Evolutionary conservation across 2,329 filamentous ascomycete species (phyloP), one percentile per base, ranked within the genome.

Genomic region (Rachicladosporium sp.): DNA sequence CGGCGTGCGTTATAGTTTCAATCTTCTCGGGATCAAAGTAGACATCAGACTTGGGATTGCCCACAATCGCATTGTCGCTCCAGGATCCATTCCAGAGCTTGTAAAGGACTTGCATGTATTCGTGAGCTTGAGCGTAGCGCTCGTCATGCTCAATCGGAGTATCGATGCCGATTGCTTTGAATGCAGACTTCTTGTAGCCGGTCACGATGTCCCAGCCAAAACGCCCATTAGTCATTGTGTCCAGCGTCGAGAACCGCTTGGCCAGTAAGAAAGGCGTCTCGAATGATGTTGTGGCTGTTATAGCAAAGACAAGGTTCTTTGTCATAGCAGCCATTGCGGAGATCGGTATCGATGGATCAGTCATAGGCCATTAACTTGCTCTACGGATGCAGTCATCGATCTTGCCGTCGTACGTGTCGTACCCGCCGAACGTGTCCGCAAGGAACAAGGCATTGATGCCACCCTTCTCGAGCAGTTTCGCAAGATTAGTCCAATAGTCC

Each of bases 151-250:
- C 69, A 27, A 75, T 71, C 0, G 70, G 70, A 3, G 57, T 69
- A 9, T 76, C 69, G 2, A 77, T 51, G 0, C 74, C 75, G 40
- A 79, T 76, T 0, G 73, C 74, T 49, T 78, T 76, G 54, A 76
- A 76, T 0, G 75, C 74, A 0, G 71, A 66, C 49, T 78, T 78
- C 52, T 74, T 75, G 67, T 71, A 78, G 1, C 65, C 69, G 0
- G 76, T 80, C 1, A 82, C 77, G 12, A 81, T 78, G 44, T 81
- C 81, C 77, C 76, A 79, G 0, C 73, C 76, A 29, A 80, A 67
- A 0, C 76, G 63, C 0, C 76, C 76, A 3, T 67, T 62, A 0
- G 76, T 80, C 33, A 80, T 60, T 52, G 80, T 75, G 42, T 80
- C 75, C 0, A 80, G 54, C 0, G 73, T 76, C 0, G 73, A 77